Base-by-base conservation (phyloP, 192 early-diverging fungal genomes). In the Ramicandelaber brevisporus region DNA sequence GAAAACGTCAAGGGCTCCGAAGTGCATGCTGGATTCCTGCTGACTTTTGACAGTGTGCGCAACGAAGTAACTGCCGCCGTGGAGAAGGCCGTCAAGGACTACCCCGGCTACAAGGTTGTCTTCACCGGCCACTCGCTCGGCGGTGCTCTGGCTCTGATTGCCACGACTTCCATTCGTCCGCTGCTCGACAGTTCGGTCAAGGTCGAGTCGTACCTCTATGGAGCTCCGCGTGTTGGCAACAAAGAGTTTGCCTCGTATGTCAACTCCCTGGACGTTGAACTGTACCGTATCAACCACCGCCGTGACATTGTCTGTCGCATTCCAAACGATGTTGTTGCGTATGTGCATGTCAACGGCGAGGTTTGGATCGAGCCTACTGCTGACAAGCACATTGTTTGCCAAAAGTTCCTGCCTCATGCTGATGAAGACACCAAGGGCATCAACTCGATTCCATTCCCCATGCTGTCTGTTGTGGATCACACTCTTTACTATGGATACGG, bases 141-240 rank as follows among this genome's bases (percentile, higher is more conserved):
- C 4, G 54, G 48, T 4, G 46, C 55, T 3, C 31, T 40, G 12
- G 49, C 55, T n/a, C 21, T 46, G 2, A 23, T 58, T 5, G 39
- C 33, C 6, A 7, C 48, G 16, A 25, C 43, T 18, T n/a, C 53
- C 10, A 44, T 44, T 2, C 23, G 40, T 5, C 26, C 16, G 5
- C 14, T 29, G 18, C 43, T 46, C 5, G 33, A 42, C 5, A 13
- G 44, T 0, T 23, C 43, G 14, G 29, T 28, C 4, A 37, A 39
- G 10, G 15, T 52, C 18, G 25, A 23, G 4, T 18, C 53, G 13
- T 44, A 43, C 28, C 52, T 50, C 1, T 43, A 49, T 21, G 55
- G 55, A 1, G 40, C 48, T 34, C 49, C 55, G 8, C 55, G 50
- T 6, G 41, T 44, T 10, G 55, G 55, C 7, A 50, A 58, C 21